phyloP scores from a whole-genome alignment of 2,329 filamentous ascomycete species.

The Septoria linicola region DNA sequence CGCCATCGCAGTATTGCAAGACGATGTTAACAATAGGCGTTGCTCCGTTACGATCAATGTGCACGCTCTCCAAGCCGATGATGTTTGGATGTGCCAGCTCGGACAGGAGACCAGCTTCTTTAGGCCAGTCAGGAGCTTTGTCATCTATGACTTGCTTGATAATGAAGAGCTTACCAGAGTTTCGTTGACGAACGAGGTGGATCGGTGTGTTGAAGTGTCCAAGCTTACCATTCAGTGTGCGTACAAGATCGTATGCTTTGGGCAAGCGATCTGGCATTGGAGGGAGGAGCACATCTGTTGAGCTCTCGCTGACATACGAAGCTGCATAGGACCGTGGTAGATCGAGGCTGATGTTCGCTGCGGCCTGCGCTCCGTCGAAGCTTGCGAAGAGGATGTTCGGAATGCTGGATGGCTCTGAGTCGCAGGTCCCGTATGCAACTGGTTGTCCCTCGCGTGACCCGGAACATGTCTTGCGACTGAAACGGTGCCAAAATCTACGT shows the following conservation, averaged over 20 bases:
- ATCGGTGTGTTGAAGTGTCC: constrained; percentile 10
- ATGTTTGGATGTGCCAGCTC: constrained; percentile 16
- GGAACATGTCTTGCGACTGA: no score
- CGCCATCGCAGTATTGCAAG: constrained; percentile 25
- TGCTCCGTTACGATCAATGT: background rate
- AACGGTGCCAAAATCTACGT: no score
- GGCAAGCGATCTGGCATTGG: background rate
- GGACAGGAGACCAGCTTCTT: constrained; percentile 14
- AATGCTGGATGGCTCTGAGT: no score
- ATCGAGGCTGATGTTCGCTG: background rate
- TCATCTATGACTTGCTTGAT: constrained; percentile 19
- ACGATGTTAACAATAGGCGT: constrained; percentile 9
- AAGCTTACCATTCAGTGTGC: constrained; percentile 3
- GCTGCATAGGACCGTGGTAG: background rate
- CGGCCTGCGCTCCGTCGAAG: constrained; percentile 1
- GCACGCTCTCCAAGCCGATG: constrained; percentile 6
- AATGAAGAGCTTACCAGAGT: constrained; percentile 13
- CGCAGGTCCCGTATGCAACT: no score
- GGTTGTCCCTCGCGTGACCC: no score
- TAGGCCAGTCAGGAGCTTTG: background rate
- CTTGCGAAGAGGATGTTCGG: background rate
- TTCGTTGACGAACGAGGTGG: constrained; percentile 14
- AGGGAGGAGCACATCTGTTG: no score
- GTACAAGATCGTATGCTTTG: constrained; percentile 12
- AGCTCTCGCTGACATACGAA: no score